phyloP scores from a whole-genome alignment of 2,329 filamentous ascomycete genomes.

The Cordyceps farinosa region DNA sequence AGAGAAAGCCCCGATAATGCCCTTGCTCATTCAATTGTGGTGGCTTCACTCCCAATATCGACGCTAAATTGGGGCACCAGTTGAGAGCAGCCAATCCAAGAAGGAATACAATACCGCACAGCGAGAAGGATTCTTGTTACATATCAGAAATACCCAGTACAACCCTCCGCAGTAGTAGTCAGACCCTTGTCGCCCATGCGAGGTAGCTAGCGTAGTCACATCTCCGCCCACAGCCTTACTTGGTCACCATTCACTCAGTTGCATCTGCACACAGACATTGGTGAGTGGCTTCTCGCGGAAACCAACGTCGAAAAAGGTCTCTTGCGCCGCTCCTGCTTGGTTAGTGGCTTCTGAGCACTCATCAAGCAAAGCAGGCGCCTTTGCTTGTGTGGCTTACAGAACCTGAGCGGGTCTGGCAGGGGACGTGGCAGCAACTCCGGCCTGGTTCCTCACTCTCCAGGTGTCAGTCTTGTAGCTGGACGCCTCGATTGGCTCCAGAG shows the following conservation, averaged over 20 bases:
- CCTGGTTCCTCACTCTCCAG: background rate
- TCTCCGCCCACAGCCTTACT: constrained; percentile 9
- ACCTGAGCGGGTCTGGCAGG: background rate
- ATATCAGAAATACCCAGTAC: background rate
- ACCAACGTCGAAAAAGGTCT: background rate
- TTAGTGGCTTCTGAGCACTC: background rate
- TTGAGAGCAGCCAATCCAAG: background rate
- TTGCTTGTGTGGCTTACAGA: background rate
- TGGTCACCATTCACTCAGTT: background rate
- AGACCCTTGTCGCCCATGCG: background rate
- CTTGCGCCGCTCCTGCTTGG: background rate
- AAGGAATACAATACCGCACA: background rate
- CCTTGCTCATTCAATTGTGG: background rate
- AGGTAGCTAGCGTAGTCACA: background rate
- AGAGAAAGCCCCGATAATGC: no score
- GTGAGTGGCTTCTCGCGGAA: background rate
- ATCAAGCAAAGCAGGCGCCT: background rate
- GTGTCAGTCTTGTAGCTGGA: background rate
- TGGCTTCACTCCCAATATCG: background rate
- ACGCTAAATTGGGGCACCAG: background rate
- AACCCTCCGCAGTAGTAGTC: background rate
- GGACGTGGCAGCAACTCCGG: background rate
- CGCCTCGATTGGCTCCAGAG: background rate
- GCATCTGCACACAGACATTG: background rate
- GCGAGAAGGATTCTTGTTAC: background rate